Conservation (phyloP, 75 land plant genomes). For the Cunninghamia lanceolata region DNA sequence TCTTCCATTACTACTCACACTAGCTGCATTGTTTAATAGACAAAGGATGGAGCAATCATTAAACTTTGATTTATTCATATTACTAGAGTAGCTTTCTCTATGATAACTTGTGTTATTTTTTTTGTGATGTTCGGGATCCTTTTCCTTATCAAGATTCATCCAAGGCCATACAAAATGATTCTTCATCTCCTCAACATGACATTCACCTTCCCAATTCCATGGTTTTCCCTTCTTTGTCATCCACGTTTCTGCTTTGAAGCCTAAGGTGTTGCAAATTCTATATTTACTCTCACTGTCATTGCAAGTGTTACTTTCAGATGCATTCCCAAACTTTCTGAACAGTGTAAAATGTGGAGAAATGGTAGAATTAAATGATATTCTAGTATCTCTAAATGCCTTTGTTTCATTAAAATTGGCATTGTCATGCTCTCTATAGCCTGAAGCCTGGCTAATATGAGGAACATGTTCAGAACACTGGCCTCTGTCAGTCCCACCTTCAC, state of each 20-base stretch:
- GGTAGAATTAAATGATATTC: not conserved
- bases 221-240: constrained; percentile 14
- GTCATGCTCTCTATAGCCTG: not conserved
- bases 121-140: not conserved
- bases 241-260: constrained; percentile 28
- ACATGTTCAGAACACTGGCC: constrained; percentile 16
- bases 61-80: constrained; percentile 2
- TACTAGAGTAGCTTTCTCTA: constrained; percentile 27
- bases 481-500: constrained; percentile 27
- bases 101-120: not conserved
- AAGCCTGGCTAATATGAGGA: not conserved
- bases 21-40: not conserved
- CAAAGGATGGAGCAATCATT: constrained; percentile 6
- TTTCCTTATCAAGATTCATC: not conserved
- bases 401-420: not conserved
- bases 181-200: not conserved
- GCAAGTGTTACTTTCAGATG: not conserved
- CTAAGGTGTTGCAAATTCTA: constrained; percentile 12
- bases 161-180: not conserved
- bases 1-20: constrained; percentile 6
- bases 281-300: constrained; percentile 3
- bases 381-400: not conserved
- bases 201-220: constrained; percentile 11
- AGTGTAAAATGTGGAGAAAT: not conserved
- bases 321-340: not conserved